phyloP scores from a whole-genome alignment of 208 protist species.

The Leishmania braziliensis region DNA sequence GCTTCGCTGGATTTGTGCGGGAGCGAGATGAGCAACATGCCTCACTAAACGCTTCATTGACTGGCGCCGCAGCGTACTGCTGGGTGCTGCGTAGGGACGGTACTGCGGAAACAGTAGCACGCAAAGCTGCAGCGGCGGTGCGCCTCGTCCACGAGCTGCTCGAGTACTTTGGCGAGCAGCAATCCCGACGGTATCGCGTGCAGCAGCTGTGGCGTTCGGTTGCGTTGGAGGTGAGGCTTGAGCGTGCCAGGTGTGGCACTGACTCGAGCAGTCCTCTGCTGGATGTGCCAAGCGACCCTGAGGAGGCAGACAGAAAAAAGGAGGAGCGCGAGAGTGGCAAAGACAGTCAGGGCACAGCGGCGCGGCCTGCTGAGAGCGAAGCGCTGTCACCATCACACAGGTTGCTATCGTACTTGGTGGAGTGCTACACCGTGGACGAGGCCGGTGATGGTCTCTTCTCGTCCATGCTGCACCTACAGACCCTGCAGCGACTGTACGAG shows the following conservation, averaged over 20 bases:
- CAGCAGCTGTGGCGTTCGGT: constrained; percentile 34
- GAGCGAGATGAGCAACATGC: neutral
- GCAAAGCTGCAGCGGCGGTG: constrained; percentile 3
- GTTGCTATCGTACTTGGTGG: constrained; percentile 37
- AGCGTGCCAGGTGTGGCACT: constrained; percentile 32
- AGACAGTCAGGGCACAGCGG: neutral
- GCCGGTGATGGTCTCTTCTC: constrained; percentile 67
- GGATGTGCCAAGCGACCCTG: neutral
- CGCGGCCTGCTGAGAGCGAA: neutral
- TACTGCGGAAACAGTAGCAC: neutral
- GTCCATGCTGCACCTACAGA: constrained; percentile 15
- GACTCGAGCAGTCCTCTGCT: neutral
- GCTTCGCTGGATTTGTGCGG: constrained; percentile 49
- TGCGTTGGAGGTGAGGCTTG: constrained; percentile 59
- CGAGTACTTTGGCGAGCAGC: constrained; percentile 22
- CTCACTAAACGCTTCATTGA: neutral
- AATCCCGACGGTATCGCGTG: constrained; percentile 26
- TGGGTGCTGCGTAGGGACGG: constrained; percentile 21
- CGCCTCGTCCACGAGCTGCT: constrained; percentile 19
- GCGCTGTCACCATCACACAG: constrained; percentile 8
- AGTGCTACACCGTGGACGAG: constrained; percentile 60
- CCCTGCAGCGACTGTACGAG: constrained; percentile 14
- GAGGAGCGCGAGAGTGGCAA: neutral
- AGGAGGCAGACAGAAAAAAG: neutral
- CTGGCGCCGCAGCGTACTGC: neutral